Evolutionary conservation across 495 filamentous ascomycete species (phyloP), one percentile per base, ranked within the genome.

Genomic region (Chaetomidium leptoderma): DNA sequence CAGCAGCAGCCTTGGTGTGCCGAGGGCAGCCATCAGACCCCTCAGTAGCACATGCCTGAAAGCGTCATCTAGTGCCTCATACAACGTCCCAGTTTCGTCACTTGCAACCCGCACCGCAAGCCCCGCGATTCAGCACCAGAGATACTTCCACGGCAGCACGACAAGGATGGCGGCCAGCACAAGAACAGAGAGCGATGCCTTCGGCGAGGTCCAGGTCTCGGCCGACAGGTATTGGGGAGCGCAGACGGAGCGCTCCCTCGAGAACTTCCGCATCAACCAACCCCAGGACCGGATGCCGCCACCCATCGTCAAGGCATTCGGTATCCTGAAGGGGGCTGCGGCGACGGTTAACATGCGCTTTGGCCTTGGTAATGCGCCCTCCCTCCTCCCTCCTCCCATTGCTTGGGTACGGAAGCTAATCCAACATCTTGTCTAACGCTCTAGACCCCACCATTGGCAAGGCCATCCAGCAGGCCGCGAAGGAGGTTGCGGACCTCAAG

Each of bases 181-280:
- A 40, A 78, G 93, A 78, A 89, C 85, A 65, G 93, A 98, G 77
- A 91, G 81, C 68, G 93, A 98, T 83, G 95, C 95, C 70, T 97
- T 97, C 75, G 93, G 93, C 70, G 92, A 96, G 73, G 85, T 98
- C 71, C 78, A 91, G 78, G 95, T 98, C 58, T 82, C 88, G 40
- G 81, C 84, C 52, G 90, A 93, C 85, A 95, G 89, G 80, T 98
- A 98, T 82, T 98, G 95, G 93, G 93, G 93, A 70, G 93, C 93
- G 47, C 93, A 98, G 77, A 98, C 93, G 59, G 89, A 98, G 82
- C 85, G 93, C 74, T 97, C 95, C 39, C 80, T 98, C 74, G 86
- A 86, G 69, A 98, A 98, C 79, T 98, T 98, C 81, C 86, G 87
- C 69, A 97, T 98, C 83, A 97, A 97, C 74, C 93, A 98, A 78